Percentiles rank a stretch among this genome's conserved stretches.
These are phyloP conservation scores for Thielaviopsis cerberus DNA, from an alignment of 2,329 filamentous ascomycete species.

Conservation along the genomic window DNA sequence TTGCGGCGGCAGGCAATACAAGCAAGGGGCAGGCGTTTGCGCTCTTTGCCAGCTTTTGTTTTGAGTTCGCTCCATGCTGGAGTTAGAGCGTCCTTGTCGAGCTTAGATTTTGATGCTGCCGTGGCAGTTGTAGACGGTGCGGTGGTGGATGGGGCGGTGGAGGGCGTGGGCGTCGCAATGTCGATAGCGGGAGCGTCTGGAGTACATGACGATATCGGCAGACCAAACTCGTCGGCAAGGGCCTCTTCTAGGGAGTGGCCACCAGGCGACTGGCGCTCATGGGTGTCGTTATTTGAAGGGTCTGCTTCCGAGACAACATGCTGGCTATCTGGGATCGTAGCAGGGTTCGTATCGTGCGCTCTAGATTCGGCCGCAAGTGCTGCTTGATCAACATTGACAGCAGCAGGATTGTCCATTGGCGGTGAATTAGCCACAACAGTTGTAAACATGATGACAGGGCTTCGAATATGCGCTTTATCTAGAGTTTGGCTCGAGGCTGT, in stretches of 20 bases:
- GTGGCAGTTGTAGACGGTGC: not conserved
- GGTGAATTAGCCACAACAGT: not conserved
- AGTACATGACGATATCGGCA: conserved; percentile 14
- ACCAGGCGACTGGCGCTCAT: conserved; percentile 25
- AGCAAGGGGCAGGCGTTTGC: conserved; percentile 77
- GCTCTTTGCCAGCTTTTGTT: conserved; percentile 85
- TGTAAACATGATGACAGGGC: not conserved
- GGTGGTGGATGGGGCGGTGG: not conserved
- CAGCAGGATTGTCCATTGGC: not conserved
- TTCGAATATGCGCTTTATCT: not conserved
- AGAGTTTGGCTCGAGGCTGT: not conserved
- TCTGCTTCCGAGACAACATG: conserved; percentile 1
- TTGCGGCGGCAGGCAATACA: conserved; percentile 93
- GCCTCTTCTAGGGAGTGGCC: conserved; percentile 33
- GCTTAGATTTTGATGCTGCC: conserved; percentile 27
- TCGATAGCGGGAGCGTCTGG: conserved; percentile 13
- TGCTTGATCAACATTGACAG: not conserved
- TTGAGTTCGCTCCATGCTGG: conserved; percentile 68
- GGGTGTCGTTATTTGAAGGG: conserved; percentile 24
- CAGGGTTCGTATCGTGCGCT: not conserved
- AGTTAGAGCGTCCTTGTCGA: conserved; percentile 38
- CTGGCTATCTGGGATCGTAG: not conserved
- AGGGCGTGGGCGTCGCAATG: conserved; percentile 13
- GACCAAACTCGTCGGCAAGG: conserved; percentile 39
- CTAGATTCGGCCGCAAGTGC: not conserved